A percentile compares a stretch with the other conserved stretches of the same genome.
Conservation (phyloP, 768 basidiomycete species). For the Fomitopsis serialis region DNA sequence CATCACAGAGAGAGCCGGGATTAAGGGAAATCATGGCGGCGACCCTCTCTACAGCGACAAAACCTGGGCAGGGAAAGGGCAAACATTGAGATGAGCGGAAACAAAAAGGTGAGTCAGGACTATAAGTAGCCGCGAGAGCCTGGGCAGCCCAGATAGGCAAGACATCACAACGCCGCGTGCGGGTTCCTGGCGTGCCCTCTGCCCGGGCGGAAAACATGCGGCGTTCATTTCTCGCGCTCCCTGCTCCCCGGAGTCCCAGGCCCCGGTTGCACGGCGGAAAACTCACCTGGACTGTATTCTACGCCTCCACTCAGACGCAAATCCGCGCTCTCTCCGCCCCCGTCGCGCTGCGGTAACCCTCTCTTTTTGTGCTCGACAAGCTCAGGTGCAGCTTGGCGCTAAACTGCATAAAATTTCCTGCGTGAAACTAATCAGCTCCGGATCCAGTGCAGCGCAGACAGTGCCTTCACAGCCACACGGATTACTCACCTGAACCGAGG, state of each 20-base stretch:
- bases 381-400: conserved; percentile 1
- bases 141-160: conserved; percentile 16
- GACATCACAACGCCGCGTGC: conserved; percentile 6
- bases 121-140: conserved; percentile 21
- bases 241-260: not conserved
- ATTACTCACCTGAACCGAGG: not conserved
- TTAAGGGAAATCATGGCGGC: conserved; percentile 70
- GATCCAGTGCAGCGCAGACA: not conserved
- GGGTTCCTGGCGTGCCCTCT: conserved; percentile 14
- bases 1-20: conserved; percentile 83
- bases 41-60: conserved; percentile 18
- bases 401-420: conserved; percentile 3
- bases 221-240: not conserved
- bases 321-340: conserved; percentile 7
- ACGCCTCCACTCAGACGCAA: not conserved
- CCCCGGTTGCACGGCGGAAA: no score
- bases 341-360: conserved; percentile 6
- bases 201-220: conserved; percentile 7
- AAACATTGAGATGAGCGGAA: conserved; percentile 23
- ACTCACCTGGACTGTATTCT: conserved; percentile 17
- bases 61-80: conserved; percentile 21
- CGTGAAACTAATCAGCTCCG: not conserved
- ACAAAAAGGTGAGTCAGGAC: conserved; percentile 18
- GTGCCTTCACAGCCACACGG: no score
- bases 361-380: not conserved